Base-by-base conservation (phyloP, 495 filamentous ascomycete species). In the Usnea hakonensis region DNA sequence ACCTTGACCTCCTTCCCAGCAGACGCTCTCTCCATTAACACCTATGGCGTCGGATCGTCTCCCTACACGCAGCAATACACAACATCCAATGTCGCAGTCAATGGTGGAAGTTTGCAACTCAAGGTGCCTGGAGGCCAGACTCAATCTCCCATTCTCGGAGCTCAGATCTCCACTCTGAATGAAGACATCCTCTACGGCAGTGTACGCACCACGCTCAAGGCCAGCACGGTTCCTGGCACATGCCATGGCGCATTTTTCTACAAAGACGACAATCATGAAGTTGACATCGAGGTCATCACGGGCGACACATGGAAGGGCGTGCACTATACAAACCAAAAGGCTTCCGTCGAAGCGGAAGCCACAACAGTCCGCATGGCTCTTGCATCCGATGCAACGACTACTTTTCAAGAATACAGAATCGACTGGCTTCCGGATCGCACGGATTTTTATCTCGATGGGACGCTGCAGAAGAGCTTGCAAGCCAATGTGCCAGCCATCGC, bases 251-350 rank as follows among this genome's bases (percentile, higher is more conserved):
- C 35, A 9, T 68, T 68, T 23, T 64, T 68, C 50, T 68, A 68
- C 61, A 56, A 58, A 17, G 36, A 36, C 28, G 65, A 68, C 57
- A 68, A 60, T 17, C 55, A 65, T 9, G 67, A 68, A 37, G 16
- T 46, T 3, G 67, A 68, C 57, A 68, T 68, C 19, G 67, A 68
- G 50, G 44, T 66, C 48, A 60, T 61, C 37, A 67, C 64, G 11
- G 57, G 40, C n/a, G n/a, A 53, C 35, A n/a, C 55, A 26, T 40
- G 19, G 21, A 55, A 46, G 60, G 57, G 55, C 36, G 50, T 59
- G 36, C 68, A 69, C 21, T 67, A 62, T 26, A 70, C 68, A 14
- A 70, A 70, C 17, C 68, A 70, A 37, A 38, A 57, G 5, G 43
- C 37, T 55, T 52, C 19, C 21, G 37, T 54, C 35, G 53, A 57